phyloP scores from a whole-genome alignment of 2,329 filamentous ascomycete species.

The Ceratocystis smalleyi region DNA sequence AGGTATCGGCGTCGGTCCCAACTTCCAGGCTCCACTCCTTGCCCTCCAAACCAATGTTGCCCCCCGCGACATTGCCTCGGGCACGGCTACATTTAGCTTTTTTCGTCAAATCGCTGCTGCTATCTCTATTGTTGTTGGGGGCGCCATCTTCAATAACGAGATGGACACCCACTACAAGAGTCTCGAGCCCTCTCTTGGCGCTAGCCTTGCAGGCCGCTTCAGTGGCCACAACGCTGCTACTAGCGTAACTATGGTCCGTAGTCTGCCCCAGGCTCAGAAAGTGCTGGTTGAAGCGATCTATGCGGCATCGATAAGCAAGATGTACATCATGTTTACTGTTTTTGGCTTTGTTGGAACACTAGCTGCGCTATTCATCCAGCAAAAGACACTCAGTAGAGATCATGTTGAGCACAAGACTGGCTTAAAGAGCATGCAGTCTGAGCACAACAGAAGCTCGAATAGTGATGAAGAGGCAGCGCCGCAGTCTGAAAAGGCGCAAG shows the following conservation, averaged over 20 bases:
- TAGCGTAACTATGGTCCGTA: conserved; percentile 41
- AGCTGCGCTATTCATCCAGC: conserved; percentile 33
- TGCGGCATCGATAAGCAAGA: conserved; percentile 34
- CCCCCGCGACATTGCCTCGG: conserved; percentile 49
- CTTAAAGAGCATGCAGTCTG: conserved; percentile 26
- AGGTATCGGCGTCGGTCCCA: conserved; percentile 49
- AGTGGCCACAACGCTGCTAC: conserved; percentile 46
- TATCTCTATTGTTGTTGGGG: conserved; percentile 54
- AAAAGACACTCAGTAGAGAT: conserved; percentile 36
- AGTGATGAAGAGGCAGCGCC: background rate
- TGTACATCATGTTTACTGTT: conserved; percentile 43
- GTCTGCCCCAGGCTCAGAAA: conserved; percentile 32
- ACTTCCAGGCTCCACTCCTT: conserved; percentile 54
- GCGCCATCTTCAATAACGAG: conserved; percentile 64
- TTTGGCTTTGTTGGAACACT: conserved; percentile 34
- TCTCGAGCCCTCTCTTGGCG: conserved; percentile 36
- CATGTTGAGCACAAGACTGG: conserved; percentile 46
- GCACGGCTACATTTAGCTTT: conserved; percentile 51
- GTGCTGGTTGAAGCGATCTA: conserved; percentile 32
- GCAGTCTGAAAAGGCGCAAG: background rate
- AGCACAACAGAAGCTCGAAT: background rate
- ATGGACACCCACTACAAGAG: conserved; percentile 42
- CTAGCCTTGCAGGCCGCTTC: conserved; percentile 34
- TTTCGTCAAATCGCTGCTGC: conserved; percentile 53
- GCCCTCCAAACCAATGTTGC: conserved; percentile 49